Percentiles rank a stretch among this genome's conserved stretches.
Conservation (phyloP, 192 early-diverging fungal genomes). For the Backusella tuberculispora region DNA sequence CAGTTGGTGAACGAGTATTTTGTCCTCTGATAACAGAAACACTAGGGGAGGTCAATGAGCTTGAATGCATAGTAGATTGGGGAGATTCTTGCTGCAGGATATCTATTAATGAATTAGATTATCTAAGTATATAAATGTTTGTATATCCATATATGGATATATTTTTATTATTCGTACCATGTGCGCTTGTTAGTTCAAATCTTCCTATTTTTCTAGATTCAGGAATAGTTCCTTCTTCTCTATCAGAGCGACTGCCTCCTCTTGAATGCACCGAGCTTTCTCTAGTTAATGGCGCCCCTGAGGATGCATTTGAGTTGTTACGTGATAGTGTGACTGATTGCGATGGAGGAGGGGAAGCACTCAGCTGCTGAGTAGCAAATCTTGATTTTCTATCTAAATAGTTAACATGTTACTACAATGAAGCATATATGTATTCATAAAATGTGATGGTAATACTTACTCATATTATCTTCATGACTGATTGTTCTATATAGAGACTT, state of each 20-base stretch:
- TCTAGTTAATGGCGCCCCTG: not conserved
- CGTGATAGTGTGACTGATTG: slow-evolving; percentile 31
- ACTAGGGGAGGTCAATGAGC: slow-evolving; percentile 34
- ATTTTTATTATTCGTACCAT: not conserved
- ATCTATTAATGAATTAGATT: slow-evolving; percentile 14
- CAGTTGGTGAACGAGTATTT: slow-evolving; percentile 30
- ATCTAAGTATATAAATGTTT: not conserved
- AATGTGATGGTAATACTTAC: not conserved
- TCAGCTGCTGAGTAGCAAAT: slow-evolving; percentile 1
- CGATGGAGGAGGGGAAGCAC: not conserved
- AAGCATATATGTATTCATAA: too few relatives aligned
- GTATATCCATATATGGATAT: too few relatives aligned
- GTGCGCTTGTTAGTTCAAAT: slow-evolving; percentile 32
- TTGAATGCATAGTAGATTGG: slow-evolving; percentile 34
- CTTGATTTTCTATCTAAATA: slow-evolving; percentile 21
- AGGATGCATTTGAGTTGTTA: slow-evolving; percentile 20
- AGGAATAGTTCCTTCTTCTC: not conserved
- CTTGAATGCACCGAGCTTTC: slow-evolving; percentile 14
- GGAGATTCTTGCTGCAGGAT: slow-evolving; percentile 29
- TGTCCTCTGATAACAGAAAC: not conserved
- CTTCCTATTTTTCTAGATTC: slow-evolving; percentile 40
- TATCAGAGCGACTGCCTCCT: slow-evolving; percentile 13
- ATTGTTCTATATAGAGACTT: slow-evolving; percentile 12
- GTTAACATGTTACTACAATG: not conserved
- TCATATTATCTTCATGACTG: slow-evolving; percentile 23